phyloP scores from a whole-genome alignment of 2,329 filamentous ascomycete genomes.

The Calonectria naviculata region DNA sequence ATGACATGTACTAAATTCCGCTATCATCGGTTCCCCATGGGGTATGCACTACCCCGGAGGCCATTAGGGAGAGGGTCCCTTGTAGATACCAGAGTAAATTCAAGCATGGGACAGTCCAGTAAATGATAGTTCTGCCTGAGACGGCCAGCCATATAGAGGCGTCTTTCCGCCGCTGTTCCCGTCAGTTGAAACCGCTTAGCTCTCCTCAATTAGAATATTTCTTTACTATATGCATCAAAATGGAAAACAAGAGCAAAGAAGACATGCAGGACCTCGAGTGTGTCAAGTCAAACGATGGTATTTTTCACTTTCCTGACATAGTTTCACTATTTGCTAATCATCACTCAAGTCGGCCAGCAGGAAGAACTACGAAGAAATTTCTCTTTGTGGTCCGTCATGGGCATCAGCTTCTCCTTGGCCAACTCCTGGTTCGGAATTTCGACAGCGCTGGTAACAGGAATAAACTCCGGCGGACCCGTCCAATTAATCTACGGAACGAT shows the following conservation, averaged over 20 bases:
- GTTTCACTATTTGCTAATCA: neutral
- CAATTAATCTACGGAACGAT: conserved; percentile 15
- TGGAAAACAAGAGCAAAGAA: neutral
- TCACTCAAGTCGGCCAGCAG: neutral
- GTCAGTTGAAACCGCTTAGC: neutral
- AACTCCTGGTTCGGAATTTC: conserved; percentile 26
- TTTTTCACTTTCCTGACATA: neutral
- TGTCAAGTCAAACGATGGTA: conserved; percentile 11
- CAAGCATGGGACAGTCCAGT: neutral
- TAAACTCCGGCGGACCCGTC: conserved; percentile 18
- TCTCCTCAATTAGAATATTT: neutral
- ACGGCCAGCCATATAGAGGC: neutral
- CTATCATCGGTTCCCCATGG: conserved; percentile 8
- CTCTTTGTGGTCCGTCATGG: conserved; percentile 24
- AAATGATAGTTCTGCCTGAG: neutral
- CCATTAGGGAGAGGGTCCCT: neutral
- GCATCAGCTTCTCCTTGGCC: conserved; percentile 19
- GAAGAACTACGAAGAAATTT: conserved; percentile 17
- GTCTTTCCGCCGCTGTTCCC: neutral
- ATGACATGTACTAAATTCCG: neutral
- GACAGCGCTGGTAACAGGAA: conserved; percentile 11
- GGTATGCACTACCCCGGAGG: conserved; percentile 1
- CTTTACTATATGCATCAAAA: neutral
- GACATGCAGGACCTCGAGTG: neutral
- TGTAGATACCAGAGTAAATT: neutral